Evolutionary conservation across 2,329 filamentous ascomycete genomes (phyloP).

Genomic region (Aquanectria penicillioides): DNA sequence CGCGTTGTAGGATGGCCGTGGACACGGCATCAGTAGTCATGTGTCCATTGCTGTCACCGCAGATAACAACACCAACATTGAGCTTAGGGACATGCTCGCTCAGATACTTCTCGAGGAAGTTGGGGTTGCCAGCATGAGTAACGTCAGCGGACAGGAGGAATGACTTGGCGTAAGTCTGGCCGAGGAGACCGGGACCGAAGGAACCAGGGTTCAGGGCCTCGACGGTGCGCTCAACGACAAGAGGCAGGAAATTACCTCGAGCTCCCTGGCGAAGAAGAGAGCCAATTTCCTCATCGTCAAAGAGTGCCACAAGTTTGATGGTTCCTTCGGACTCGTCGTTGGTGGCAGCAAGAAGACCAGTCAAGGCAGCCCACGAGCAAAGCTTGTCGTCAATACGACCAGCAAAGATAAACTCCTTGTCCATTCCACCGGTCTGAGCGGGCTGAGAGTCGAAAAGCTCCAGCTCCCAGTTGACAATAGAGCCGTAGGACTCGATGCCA

Average conservation of each 20-base stretch:
- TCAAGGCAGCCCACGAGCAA: constrained; percentile 91
- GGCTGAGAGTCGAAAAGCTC: constrained; percentile 94
- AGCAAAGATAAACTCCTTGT: constrained; percentile 94
- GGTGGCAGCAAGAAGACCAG: constrained; percentile 79
- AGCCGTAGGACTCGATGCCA: constrained; percentile 74
- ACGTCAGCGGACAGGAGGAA: constrained; percentile 95
- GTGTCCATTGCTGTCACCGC: constrained; percentile 88
- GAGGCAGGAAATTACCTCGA: constrained; percentile 85
- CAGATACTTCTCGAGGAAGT: constrained; percentile 87
- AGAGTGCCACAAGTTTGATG: constrained; percentile 91
- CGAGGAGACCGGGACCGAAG: constrained; percentile 71
- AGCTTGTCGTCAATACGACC: constrained; percentile 98
- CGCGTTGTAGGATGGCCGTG: constrained; percentile 79
- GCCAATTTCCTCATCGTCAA: constrained; percentile 97
- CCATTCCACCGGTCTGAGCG: constrained; percentile 82
- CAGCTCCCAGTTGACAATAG: constrained; percentile 95
- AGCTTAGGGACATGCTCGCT: constrained; percentile 86
- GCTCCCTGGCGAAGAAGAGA: constrained; percentile 91
- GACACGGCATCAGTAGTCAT: constrained; percentile 95
- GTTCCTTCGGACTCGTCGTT: constrained; percentile 68
- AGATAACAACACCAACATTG: constrained; percentile 86
- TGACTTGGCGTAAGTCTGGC: constrained; percentile 87
- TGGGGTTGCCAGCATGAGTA: constrained; percentile 92
- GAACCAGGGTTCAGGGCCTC: constrained; percentile 69
- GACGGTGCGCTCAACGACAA: constrained; percentile 81